Base-by-base conservation (phyloP, 108 stramenopile species). In the Skeletonema marinoi region DNA sequence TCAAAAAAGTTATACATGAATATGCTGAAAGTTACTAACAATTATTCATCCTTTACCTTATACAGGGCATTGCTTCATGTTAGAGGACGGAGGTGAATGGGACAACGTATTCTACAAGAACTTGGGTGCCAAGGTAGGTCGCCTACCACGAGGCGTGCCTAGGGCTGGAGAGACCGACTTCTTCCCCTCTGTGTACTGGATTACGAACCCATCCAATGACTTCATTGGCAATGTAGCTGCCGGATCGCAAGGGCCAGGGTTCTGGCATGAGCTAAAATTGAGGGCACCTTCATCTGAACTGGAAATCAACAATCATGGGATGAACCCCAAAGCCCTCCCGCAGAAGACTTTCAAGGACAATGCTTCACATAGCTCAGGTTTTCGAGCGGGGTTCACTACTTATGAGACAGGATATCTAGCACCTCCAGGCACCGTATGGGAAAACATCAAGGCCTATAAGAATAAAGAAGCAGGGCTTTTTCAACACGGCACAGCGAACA, bases 31-130 rank as follows among this genome's bases (percentile, higher is more conserved):
- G 16, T 46, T 46, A 46, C 44, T 46, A 46, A 46, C 44, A 46
- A 16, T 5, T 46, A 0, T n/a, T 16, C 11, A 0, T 46, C 16
- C 16, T 46, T 44, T 14, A n/a, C 16, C n/a, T 44, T 46, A 16
- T n/a, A 12, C 44, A 46, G 86, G 86, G 1, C 81, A 87, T 61
- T 86, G 83, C 29, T 86, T 64, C 60, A 74, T 83, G 31, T 17
- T 71, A 11, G 79, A 83, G 35, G 74, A 79, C 38, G 86, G 86
- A 5, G 63, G 31, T 4, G 86, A 83, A 31, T 19, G 38, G 16
- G 75, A 68, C 46, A 86, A 86, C 31, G 25, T 62, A 5, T 86
- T 86, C 32, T 25, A 50, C 11, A 36, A 46, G n/a, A 86, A 86
- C 56, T 59, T 86, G 25, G 86, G 82, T 2, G 80, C 75, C 8